phyloP scores from a whole-genome alignment of 2,329 filamentous ascomycete species.

The Pseudocercospora fijiensis region DNA sequence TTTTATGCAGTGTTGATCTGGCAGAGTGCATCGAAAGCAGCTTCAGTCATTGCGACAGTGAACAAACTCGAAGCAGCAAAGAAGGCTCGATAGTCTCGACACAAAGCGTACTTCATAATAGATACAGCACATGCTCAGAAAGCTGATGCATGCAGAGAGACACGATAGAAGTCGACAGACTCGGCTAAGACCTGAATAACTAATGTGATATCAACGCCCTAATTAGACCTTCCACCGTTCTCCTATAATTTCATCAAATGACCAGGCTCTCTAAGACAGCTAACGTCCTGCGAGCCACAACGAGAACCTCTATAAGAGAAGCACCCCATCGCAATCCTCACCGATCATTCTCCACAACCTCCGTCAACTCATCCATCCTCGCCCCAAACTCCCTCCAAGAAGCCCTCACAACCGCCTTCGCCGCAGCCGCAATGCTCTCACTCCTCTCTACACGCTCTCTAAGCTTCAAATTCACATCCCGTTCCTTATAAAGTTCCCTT shows the following conservation, averaged over 20 bases:
- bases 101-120: background rate
- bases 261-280: too few relatives aligned
- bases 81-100: conserved; percentile 22
- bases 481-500: background rate
- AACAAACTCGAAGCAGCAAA: conserved; percentile 28
- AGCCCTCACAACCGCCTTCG: background rate
- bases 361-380: background rate
- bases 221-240: too few relatives aligned
- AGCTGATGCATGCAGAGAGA: background rate
- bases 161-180: background rate
- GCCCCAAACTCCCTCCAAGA: background rate
- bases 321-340: too few relatives aligned
- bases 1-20: conserved; percentile 31
- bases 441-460: background rate
- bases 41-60: conserved; percentile 28
- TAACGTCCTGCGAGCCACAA: too few relatives aligned
- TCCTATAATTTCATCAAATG: too few relatives aligned
- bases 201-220: background rate
- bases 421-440: background rate
- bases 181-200: background rate
- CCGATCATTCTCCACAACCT: background rate
- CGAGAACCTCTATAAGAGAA: too few relatives aligned
- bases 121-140: background rate
- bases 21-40: conserved; percentile 27
- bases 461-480: background rate